Evolutionary conservation across 164 flowering plant species (phyloP).

Genomic region (Liriodendron chinense): DNA sequence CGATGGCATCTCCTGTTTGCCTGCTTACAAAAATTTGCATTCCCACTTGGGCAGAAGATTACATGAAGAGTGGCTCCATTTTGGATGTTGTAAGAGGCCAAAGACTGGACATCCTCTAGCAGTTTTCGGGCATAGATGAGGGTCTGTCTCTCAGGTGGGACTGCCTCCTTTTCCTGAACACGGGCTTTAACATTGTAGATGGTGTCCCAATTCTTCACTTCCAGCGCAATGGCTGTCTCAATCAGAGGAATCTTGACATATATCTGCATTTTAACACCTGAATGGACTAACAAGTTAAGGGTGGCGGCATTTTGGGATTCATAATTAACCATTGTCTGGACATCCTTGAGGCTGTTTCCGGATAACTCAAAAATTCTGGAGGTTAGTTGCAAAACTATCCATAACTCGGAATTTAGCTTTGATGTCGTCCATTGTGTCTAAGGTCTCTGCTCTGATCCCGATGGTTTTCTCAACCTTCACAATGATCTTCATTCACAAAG

Average conservation of each 20-base stretch:
- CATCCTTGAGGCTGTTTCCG: conserved; percentile 14
- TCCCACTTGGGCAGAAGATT: conserved; percentile 6
- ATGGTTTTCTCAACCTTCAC: conserved; percentile 24
- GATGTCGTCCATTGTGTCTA: conserved; percentile 16
- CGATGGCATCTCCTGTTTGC: conserved; percentile 4
- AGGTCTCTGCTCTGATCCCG: conserved; percentile 16
- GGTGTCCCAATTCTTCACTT: conserved; percentile 17
- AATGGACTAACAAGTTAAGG: conserved; percentile 10
- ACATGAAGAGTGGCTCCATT: conserved; percentile 13
- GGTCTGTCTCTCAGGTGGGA: neutral
- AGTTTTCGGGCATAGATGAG: conserved; percentile 21
- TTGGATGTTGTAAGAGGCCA: conserved; percentile 17
- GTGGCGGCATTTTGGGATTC: conserved; percentile 17
- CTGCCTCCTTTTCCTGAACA: conserved; percentile 19
- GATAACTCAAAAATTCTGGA: conserved; percentile 22
- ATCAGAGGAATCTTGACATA: conserved; percentile 7
- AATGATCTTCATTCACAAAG: conserved; percentile 15
- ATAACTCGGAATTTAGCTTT: conserved; percentile 12
- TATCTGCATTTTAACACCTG: conserved; percentile 10
- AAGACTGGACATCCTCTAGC: conserved; percentile 21
- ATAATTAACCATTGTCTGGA: conserved; percentile 12
- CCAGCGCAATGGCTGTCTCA: conserved; percentile 12
- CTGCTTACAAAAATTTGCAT: conserved; percentile 16
- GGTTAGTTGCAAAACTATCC: conserved; percentile 16
- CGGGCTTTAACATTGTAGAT: conserved; percentile 19